Base-by-base conservation (phyloP, 2,329 filamentous ascomycete genomes). In the Cladosporium sphaerospermum region DNA sequence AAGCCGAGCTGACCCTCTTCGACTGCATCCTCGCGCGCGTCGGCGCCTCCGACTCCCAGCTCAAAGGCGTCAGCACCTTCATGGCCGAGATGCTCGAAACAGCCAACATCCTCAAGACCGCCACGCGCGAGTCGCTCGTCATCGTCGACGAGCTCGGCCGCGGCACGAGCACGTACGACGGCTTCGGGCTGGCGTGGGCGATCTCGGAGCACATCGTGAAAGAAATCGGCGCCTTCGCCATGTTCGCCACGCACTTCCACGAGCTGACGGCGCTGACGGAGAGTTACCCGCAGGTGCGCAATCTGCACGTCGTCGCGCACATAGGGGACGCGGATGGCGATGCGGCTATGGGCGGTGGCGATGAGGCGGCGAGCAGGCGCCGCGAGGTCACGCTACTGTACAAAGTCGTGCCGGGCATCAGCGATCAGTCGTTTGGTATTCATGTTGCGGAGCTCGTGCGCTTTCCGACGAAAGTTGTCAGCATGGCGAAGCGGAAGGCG, bases 81-180 rank as follows among this genome's bases (percentile, higher is more conserved):
- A 99, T 99, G 95, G 93, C 93, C 1, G 93, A 99, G 74, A 99
- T 99, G 93, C 81, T 99, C 18, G 93, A 99, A 70, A 99, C 93
- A 1, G 90, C 93, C 61, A 97, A 97, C 68, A 99, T 99, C 59
- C 84, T 99, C 66, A 97, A 97, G 73, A 95, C 89, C 0, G 93
- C 93, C 2, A 99, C 93, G 0, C 83, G 86, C 32, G 93, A 99
- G 68, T 96, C 89, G 4, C 80, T 99, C 50, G 97, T 99, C 73
- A 97, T 99, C 70, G 96, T 99, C 62, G 95, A 99, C 69, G 93
- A 99, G 70, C 82, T 99, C 2, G 93, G 93, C 46, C 89, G 93
- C 56, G 93, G 93, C 54, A 99, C 93, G 0, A 96, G 90, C 57
- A 99, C 95, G 0, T 99, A 99, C 69, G 95, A 99, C 68, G 93